Base-by-base conservation (phyloP, 305 asterid genomes). In the Solanum hybrid region DNA sequence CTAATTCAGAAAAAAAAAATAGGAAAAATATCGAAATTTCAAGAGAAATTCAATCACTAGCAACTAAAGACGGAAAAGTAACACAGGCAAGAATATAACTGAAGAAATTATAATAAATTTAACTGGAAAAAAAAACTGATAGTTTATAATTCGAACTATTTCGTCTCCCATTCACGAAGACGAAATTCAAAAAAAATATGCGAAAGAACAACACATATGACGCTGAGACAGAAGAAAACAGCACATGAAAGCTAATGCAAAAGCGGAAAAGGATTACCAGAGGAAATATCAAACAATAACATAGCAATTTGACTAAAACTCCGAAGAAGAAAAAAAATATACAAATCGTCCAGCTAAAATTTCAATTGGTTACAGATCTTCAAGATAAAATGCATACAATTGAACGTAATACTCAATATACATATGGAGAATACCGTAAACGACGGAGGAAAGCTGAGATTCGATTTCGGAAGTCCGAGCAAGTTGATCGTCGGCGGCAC, bases 381-480 rank as follows among this genome's bases (percentile, higher is more conserved):
- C 64, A 7, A 42, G 42, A 24, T 4, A 42, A 26, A 73, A 46
- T 22, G 6, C 69, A 32, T 7, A 76, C 11, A 32, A 78, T 87
- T 26, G 27, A 56, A 56, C 5, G 7, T 20, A 16, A 27, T 20
- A 22, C 6, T 11, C 40, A 8, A 77, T 26, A 42, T 73, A 5
- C 40, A 12, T 87, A 42, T 89, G 88, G 81, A 56, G 89, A 88
- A 88, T 92, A 95, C 98, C 98, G 91, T 90, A 91, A 66, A 96
- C 82, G 92, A 95, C 94, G 91, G 98, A 89, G 88, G 96, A 92
- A 82, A 96, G 95, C 92, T 92, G 94, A 92, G 97, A 94, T 90
- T 94, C 98, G 16, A 90, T 73, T 75, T 91, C 93, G 11, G 94
- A 90, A 60, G 90, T 86, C 22, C 60, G 88, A 80, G 78, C 93